Evolutionary conservation across 129 eudicot species (phyloP).

Genomic region (Arctium minus): DNA sequence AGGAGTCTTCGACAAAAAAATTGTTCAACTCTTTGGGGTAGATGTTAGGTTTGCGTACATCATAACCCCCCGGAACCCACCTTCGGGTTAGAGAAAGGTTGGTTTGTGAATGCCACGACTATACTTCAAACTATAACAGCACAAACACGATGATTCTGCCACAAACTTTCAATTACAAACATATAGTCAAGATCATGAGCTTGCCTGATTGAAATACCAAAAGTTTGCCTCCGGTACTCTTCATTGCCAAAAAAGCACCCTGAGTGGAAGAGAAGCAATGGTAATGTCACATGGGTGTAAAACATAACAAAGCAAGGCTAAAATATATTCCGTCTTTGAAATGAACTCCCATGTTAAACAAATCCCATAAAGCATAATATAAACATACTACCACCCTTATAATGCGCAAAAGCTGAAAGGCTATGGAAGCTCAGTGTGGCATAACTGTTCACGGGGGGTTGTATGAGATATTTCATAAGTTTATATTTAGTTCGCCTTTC

Average conservation of each 20-base stretch:
- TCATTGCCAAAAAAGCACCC: slow-evolving; percentile 97
- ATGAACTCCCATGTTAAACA: not conserved
- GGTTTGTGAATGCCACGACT: too few species aligned
- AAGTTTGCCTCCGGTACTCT: slow-evolving; percentile 72
- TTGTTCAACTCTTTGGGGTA: too few species aligned
- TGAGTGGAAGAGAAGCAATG: slow-evolving; percentile 11
- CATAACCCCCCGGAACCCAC: too few species aligned
- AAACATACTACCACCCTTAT: not conserved
- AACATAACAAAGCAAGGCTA: not conserved
- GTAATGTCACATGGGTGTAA: not conserved
- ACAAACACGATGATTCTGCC: too few species aligned
- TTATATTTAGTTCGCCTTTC: not conserved
- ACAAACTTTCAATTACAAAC: not conserved
- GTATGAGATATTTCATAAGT: too few species aligned
- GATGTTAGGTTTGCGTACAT: too few species aligned
- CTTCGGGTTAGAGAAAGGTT: too few species aligned
- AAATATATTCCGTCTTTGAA: not conserved
- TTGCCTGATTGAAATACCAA: slow-evolving; percentile 52
- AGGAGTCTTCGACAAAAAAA: too few species aligned
- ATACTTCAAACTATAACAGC: not conserved
- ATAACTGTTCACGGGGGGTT: too few species aligned
- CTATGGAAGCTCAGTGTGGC: not conserved
- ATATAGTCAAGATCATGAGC: slow-evolving; percentile 11
- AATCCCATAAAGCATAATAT: not conserved
- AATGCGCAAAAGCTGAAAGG: not conserved